These are phyloP conservation scores for Cucurbita moschata DNA, from an alignment of 306 rosid genomes.

Conservation along the genomic window DNA sequence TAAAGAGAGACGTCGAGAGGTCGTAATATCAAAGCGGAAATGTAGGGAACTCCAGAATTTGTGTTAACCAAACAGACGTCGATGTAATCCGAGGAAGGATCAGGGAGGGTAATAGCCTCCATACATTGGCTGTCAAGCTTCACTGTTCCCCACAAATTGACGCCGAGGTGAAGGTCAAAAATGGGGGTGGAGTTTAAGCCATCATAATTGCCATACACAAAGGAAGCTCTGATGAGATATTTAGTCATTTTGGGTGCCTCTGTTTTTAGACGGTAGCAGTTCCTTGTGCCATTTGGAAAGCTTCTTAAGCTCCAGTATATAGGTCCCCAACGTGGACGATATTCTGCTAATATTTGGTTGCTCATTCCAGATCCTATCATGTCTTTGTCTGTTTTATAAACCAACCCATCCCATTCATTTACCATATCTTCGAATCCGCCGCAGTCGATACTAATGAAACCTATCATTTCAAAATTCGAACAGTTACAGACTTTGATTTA, in stretches of 20 bases:
- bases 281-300: background rate
- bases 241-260: background rate
- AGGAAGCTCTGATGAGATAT: conserved; percentile 22
- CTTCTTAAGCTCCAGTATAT: background rate
- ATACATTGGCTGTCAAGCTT: no score
- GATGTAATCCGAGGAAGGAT: no score
- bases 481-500: no score
- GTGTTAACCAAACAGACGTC: conserved; percentile 24
- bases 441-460: conserved; percentile 19
- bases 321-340: background rate
- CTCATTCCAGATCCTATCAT: conserved; percentile 5
- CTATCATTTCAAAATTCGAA: background rate
- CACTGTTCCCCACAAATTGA: background rate
- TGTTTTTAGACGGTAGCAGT: background rate
- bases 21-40: conserved; percentile 25
- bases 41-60: conserved; percentile 20
- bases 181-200: background rate
- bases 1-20: background rate
- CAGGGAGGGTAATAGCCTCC: no score
- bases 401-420: background rate
- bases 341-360: background rate
- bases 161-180: conserved; percentile 24
- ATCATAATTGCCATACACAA: conserved; percentile 28
- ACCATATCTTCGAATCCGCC: background rate
- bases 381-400: conserved; percentile 9